phyloP scores from a whole-genome alignment of 2,329 filamentous ascomycete species.

The Pyrenophora teres region DNA sequence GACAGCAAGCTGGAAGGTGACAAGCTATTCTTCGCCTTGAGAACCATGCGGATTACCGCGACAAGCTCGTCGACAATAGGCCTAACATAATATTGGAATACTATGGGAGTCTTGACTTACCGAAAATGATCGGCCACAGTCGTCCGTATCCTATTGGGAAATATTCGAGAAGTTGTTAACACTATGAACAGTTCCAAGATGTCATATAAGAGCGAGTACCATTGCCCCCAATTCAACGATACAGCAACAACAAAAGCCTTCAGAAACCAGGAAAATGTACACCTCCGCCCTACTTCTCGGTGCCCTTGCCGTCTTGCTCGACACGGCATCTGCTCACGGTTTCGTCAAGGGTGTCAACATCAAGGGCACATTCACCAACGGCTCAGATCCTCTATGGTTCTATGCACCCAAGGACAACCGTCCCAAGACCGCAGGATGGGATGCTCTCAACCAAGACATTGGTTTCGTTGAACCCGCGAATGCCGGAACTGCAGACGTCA shows the following conservation, averaged over 20 bases:
- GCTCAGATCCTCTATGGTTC: slow-evolving; percentile 42
- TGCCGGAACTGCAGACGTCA: slow-evolving; percentile 36
- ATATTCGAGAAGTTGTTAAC: background rate
- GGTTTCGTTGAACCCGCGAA: slow-evolving; percentile 44
- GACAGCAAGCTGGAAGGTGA: slow-evolving; percentile 5
- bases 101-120: slow-evolving; percentile 7
- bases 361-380: slow-evolving; percentile 31
- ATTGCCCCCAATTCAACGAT: background rate
- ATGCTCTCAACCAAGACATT: slow-evolving; percentile 43
- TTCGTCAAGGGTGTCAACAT: slow-evolving; percentile 34
- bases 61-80: slow-evolving; percentile 1
- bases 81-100: slow-evolving; percentile 10
- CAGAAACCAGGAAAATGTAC: slow-evolving; percentile 18
- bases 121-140: background rate
- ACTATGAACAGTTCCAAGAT: background rate
- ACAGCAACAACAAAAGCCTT: background rate
- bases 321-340: slow-evolving; percentile 37
- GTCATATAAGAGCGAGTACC: slow-evolving; percentile 9
- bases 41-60: slow-evolving; percentile 8
- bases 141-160: slow-evolving; percentile 1
- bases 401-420: slow-evolving; percentile 31
- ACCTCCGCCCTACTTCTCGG: slow-evolving; percentile 24
- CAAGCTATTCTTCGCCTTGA: slow-evolving; percentile 3
- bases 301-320: slow-evolving; percentile 25
- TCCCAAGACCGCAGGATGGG: slow-evolving; percentile 44